phyloP scores from a whole-genome alignment of 768 basidiomycete species.

The Leucocoprinus leucothites region DNA sequence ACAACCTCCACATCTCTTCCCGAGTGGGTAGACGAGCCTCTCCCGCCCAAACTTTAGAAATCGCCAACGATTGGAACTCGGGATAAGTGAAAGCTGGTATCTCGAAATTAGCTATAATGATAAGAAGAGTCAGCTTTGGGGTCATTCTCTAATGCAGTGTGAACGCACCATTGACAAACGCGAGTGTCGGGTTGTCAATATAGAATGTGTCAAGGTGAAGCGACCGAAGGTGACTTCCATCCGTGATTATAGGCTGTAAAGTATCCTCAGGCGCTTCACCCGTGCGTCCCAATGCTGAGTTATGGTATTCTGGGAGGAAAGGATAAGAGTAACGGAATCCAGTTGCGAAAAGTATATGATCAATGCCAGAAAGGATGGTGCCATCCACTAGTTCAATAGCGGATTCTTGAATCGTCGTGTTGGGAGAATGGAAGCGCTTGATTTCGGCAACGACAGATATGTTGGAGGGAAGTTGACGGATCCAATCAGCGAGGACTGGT shows the following conservation, averaged over 20 bases:
- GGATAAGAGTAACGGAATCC: conserved; percentile 44
- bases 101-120: too few relatives aligned
- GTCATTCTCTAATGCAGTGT: too few relatives aligned
- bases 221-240: conserved; percentile 37
- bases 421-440: conserved; percentile 28
- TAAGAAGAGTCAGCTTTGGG: too few relatives aligned
- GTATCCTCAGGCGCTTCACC: conserved; percentile 19
- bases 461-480: conserved; percentile 27
- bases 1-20: conserved; percentile 28
- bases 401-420: conserved; percentile 19
- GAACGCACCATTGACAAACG: conserved; percentile 34
- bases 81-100: too few relatives aligned
- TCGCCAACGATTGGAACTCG: neutral
- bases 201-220: conserved; percentile 39
- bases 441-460: conserved; percentile 39
- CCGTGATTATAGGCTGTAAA: conserved; percentile 33
- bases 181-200: conserved; percentile 42
- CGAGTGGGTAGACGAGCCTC: conserved; percentile 32
- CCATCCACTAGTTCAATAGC: conserved; percentile 36
- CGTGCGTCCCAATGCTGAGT: conserved; percentile 21
- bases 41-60: conserved; percentile 35
- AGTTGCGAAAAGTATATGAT: conserved; percentile 35
- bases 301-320: conserved; percentile 39
- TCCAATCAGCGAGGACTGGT: conserved; percentile 15
- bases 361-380: conserved; percentile 32